Conservation (phyloP, 257 asterid species). For the Eustoma russellianum region DNA sequence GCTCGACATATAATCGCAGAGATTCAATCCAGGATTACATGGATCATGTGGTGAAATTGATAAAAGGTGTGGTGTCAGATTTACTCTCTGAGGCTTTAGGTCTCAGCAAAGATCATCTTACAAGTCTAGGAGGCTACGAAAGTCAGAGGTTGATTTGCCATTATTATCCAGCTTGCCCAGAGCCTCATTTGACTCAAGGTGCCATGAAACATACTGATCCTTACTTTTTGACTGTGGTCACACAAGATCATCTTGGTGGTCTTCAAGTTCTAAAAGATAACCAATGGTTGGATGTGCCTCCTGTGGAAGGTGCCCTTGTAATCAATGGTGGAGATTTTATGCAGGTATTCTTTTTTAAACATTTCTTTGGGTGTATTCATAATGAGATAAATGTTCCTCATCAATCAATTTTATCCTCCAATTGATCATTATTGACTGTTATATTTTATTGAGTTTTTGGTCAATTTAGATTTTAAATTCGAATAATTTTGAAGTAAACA, state of each 20-base stretch:
- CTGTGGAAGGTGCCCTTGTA: conserved; percentile 51
- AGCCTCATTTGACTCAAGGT: conserved; percentile 44
- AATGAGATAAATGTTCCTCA: background rate
- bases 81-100: conserved; percentile 11
- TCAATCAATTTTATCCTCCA: too few relatives aligned
- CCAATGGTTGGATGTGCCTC: conserved; percentile 61
- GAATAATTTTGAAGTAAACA: too few relatives aligned
- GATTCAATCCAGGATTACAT: conserved; percentile 2
- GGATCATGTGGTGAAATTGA: background rate
- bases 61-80: conserved; percentile 2
- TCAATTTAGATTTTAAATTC: too few relatives aligned
- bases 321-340: conserved; percentile 58
- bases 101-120: background rate
- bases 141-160: conserved; percentile 5
- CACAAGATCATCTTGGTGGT: conserved; percentile 58
- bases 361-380: background rate
- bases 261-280: conserved; percentile 46
- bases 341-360: conserved; percentile 27
- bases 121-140: conserved; percentile 1
- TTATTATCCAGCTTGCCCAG: conserved; percentile 11
- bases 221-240: conserved; percentile 42
- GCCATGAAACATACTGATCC: conserved; percentile 51
- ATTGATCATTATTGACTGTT: too few relatives aligned
- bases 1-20: background rate
- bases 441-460: too few relatives aligned